A percentile compares a stretch with the other conserved stretches of the same genome.
These are phyloP conservation scores for Zopfochytrium polystomum DNA, from an alignment of 371 early-diverging fungal species.

Conservation along the genomic window DNA sequence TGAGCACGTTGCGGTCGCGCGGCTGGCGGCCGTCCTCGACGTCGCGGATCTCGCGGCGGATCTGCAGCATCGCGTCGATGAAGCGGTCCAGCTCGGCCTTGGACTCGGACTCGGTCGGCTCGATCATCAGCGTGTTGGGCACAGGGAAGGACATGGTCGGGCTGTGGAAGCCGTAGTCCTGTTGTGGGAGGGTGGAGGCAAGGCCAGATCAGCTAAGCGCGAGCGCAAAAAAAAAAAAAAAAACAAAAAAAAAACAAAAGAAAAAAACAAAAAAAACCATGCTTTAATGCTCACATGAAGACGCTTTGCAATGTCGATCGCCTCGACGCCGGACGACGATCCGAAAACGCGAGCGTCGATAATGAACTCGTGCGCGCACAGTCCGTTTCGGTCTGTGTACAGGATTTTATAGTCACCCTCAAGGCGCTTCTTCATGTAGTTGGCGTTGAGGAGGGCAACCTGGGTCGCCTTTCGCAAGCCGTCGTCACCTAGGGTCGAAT, in stretches of 20 bases:
- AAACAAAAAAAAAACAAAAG: too few relatives aligned
- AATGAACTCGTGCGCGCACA: slow-evolving; percentile 98
- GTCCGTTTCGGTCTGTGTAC: slow-evolving; percentile 86
- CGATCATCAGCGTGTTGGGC: slow-evolving; percentile 95
- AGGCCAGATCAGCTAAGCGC: slow-evolving; percentile 2
- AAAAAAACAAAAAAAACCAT: too few relatives aligned
- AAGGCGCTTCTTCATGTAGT: slow-evolving; percentile 93
- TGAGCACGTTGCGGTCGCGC: slow-evolving; percentile 79
- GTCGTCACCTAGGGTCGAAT: slow-evolving; percentile 45
- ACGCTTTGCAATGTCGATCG: slow-evolving; percentile 96
- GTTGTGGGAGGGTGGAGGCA: too few relatives aligned
- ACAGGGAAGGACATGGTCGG: slow-evolving; percentile 99
- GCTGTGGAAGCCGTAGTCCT: slow-evolving; percentile 96
- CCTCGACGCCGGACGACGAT: slow-evolving; percentile 74
- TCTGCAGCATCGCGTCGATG: slow-evolving; percentile 94
- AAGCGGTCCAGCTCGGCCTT: slow-evolving; percentile 91
- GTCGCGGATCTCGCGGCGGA: slow-evolving; percentile 85
- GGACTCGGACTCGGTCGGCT: slow-evolving; percentile 97
- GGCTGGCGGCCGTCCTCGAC: slow-evolving; percentile 81
- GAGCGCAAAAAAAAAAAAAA: too few relatives aligned
- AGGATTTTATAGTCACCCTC: slow-evolving; percentile 82
- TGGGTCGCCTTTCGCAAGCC: slow-evolving; percentile 85
- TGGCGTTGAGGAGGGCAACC: slow-evolving; percentile 91
- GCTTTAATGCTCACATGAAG: slow-evolving; percentile 48
- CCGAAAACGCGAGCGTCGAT: slow-evolving; percentile 87